Percentiles rank a stretch among this genome's conserved stretches.
Conservation (phyloP, 2,329 filamentous ascomycete genomes). For the Coniochaeta ligniaria region DNA sequence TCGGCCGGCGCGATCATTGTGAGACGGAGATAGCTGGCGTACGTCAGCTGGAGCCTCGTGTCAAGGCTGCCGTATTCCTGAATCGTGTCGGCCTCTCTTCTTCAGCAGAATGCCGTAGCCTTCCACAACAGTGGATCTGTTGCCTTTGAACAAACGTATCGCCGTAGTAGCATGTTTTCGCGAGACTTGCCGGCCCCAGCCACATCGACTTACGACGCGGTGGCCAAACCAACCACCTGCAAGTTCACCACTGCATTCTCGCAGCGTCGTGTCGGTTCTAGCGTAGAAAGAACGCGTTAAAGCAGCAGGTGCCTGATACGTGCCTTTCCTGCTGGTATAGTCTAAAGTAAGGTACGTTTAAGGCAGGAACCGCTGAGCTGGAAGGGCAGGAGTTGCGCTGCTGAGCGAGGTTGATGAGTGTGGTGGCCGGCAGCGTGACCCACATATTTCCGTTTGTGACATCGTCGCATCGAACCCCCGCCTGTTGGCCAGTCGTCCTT, state of each 20-base stretch:
- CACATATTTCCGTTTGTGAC: conserved; percentile 6
- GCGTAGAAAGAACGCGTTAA: not conserved
- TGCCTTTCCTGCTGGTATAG: not conserved
- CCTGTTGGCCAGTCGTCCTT: conserved; percentile 11
- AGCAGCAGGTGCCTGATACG: not conserved
- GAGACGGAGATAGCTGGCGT: not conserved
- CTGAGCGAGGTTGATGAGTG: not conserved
- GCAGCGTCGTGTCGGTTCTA: not conserved
- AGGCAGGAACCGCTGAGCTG: not conserved
- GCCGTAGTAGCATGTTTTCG: too few species aligned
- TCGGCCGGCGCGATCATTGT: not conserved
- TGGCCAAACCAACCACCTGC: not conserved
- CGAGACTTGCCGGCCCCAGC: not conserved
- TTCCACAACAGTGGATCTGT: too few species aligned
- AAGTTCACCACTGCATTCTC: not conserved
- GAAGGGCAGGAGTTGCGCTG: not conserved
- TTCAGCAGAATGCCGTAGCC: not conserved
- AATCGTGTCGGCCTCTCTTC: not conserved
- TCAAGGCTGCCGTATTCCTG: not conserved
- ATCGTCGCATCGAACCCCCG: conserved; percentile 12
- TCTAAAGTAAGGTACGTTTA: not conserved
- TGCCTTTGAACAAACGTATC: too few species aligned
- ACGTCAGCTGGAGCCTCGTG: not conserved
- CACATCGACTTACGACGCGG: conserved; percentile 1
- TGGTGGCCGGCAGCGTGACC: not conserved